phyloP scores from a whole-genome alignment of 805 yeast genomes.

The Saccharomycopsis sp. region DNA sequence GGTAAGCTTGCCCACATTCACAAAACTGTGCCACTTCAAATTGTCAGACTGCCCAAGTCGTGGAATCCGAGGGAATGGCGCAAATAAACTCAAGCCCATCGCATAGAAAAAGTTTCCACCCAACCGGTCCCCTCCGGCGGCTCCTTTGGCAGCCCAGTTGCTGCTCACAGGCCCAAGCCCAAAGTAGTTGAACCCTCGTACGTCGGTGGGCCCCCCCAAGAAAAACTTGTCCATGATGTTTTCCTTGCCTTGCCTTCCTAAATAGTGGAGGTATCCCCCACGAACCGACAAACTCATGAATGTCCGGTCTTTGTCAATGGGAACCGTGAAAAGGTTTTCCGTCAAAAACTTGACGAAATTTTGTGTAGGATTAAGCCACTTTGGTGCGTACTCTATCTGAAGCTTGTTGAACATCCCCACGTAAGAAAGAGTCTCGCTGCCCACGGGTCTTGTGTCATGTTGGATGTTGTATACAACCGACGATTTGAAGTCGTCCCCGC shows the following conservation, averaged over 20 bases:
- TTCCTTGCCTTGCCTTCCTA: constrained; percentile 25
- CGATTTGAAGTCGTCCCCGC: constrained; percentile 59
- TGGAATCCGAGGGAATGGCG: constrained; percentile 49
- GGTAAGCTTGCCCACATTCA: constrained; percentile 58
- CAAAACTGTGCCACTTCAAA: constrained; percentile 55
- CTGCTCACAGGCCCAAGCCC: constrained; percentile 47
- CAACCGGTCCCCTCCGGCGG: constrained; percentile 40
- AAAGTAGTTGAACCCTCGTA: constrained; percentile 62
- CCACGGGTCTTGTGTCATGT: constrained; percentile 36
- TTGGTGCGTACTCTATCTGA: constrained; percentile 37
- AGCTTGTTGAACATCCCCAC: constrained; percentile 36
- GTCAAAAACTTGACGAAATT: constrained; percentile 21
- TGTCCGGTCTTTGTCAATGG: constrained; percentile 25
- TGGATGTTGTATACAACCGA: constrained; percentile 38
- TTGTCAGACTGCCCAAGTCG: constrained; percentile 35
- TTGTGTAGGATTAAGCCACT: constrained; percentile 29
- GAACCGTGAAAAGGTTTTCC: constrained; percentile 4
- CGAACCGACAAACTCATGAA: constrained; percentile 44
- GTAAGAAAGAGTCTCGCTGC: constrained; percentile 34
- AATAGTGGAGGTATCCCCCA: constrained; percentile 49
- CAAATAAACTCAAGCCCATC: constrained; percentile 50
- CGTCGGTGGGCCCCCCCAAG: constrained; percentile 71
- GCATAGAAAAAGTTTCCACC: constrained; percentile 65
- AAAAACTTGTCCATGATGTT: constrained; percentile 77
- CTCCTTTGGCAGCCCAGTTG: constrained; percentile 1